A percentile compares a stretch with the other conserved stretches of the same genome.
phyloP scores from a whole-genome alignment of 345 rosid genomes.

The Cardamine occulta region DNA sequence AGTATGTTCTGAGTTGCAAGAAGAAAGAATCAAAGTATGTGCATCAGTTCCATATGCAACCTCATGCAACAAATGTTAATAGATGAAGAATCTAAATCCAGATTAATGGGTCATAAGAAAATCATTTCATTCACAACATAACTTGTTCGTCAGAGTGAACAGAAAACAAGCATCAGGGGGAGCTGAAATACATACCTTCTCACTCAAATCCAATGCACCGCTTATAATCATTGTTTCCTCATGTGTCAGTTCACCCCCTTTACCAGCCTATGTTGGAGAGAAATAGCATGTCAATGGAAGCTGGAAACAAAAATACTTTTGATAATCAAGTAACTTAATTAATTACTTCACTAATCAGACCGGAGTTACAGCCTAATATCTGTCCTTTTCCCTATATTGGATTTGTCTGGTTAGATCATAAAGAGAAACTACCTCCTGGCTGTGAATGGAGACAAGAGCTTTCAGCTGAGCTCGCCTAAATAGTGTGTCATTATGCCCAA shows the following conservation, averaged over 20 bases:
- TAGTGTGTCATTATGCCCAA: conserved; percentile 70
- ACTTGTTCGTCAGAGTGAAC: neutral
- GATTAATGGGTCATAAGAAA: neutral
- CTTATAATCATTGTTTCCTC: conserved; percentile 96
- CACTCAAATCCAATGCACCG: conserved; percentile 94
- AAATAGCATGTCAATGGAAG: conserved; percentile 39
- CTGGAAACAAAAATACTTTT: conserved; percentile 31
- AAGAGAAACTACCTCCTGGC: conserved; percentile 66
- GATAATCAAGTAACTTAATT: conserved; percentile 19
- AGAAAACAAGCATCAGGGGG: neutral
- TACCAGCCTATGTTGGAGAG: conserved; percentile 74
- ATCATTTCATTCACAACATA: neutral
- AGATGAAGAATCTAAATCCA: neutral
- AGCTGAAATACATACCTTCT: conserved; percentile 59
- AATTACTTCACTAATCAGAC: conserved; percentile 21
- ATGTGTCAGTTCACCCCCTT: conserved; percentile 97
- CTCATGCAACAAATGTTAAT: neutral
- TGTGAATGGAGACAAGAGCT: conserved; percentile 83
- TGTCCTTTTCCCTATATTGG: neutral
- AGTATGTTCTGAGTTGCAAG: neutral
- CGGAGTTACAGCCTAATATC: neutral
- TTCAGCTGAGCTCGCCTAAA: conserved; percentile 85
- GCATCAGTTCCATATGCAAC: conserved; percentile 8
- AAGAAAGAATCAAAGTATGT: neutral
- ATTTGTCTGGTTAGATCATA: neutral